Percentiles rank a stretch among this genome's conserved stretches.
These are phyloP conservation scores for Plantago major DNA, from an alignment of 257 asterid species.

Conservation along the genomic window DNA sequence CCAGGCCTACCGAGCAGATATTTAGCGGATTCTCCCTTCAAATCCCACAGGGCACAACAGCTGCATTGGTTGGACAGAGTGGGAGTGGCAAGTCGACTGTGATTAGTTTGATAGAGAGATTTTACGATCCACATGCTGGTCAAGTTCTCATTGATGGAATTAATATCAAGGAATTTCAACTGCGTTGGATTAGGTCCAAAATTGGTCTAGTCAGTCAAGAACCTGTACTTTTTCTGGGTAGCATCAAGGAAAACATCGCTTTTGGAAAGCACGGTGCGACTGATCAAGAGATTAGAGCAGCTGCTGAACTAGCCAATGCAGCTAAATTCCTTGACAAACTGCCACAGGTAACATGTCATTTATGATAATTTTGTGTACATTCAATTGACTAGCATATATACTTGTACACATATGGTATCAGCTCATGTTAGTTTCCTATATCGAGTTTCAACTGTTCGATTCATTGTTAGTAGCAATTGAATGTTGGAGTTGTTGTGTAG, in stretches of 20 bases:
- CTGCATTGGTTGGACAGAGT: slow-evolving; percentile 80
- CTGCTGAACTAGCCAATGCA: slow-evolving; percentile 51
- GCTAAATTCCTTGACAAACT: slow-evolving; percentile 47
- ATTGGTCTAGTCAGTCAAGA: slow-evolving; percentile 82
- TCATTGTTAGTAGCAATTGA: neutral
- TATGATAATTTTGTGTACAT: neutral
- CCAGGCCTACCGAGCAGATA: slow-evolving; percentile 74
- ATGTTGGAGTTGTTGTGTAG: slow-evolving; percentile 18
- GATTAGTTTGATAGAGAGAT: slow-evolving; percentile 59
- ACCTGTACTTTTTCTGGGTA: slow-evolving; percentile 52
- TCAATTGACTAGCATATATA: neutral
- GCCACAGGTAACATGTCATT: slow-evolving; percentile 30
- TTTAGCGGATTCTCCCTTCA: slow-evolving; percentile 52
- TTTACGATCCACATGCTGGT: slow-evolving; percentile 72
- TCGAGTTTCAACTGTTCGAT: neutral
- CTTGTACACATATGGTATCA: neutral
- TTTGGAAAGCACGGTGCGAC: slow-evolving; percentile 51
- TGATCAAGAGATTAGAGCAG: slow-evolving; percentile 43
- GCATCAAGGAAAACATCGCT: slow-evolving; percentile 49
- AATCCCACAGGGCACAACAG: slow-evolving; percentile 45
- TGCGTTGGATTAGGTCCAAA: slow-evolving; percentile 52
- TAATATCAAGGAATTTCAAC: slow-evolving; percentile 39
- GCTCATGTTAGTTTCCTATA: neutral
- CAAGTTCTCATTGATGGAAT: slow-evolving; percentile 50
- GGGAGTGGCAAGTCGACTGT: slow-evolving; percentile 86